Conservation (phyloP, 164 flowering plant genomes). For the Taxillus chinensis region DNA sequence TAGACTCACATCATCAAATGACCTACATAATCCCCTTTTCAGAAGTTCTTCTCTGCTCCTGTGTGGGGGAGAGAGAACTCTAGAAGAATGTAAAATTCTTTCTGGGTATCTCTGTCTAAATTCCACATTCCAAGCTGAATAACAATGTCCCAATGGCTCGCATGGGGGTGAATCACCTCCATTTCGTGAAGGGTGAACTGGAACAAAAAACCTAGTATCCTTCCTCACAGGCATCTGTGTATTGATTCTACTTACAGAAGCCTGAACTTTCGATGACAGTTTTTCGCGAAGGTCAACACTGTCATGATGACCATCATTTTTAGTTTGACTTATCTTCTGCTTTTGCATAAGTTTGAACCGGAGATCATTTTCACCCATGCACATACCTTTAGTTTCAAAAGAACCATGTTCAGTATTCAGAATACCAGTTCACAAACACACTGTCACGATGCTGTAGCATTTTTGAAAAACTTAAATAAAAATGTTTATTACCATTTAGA, state of each 20-base stretch:
- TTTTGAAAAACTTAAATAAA: conserved; percentile 2
- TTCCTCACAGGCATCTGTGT: conserved; percentile 16
- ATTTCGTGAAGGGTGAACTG: conserved; percentile 37
- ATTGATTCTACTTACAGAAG: conserved; percentile 16
- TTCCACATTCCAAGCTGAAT: conserved; percentile 51
- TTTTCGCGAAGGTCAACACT: conserved; percentile 55
- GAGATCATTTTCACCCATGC: conserved; percentile 46
- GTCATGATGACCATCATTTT: conserved; percentile 14
- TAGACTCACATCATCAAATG: conserved; percentile 39
- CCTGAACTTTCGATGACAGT: conserved; percentile 37
- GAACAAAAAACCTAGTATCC: conserved; percentile 16
- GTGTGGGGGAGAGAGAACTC: conserved; percentile 34
- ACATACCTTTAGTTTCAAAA: conserved; percentile 30
- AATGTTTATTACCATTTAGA: conserved; percentile 27
- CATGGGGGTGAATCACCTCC: conserved; percentile 30
- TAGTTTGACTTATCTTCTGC: conserved; percentile 17
- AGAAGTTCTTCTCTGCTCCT: conserved; percentile 29
- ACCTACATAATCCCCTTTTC: conserved; percentile 25
- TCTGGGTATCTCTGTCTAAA: conserved; percentile 55
- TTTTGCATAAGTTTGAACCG: conserved; percentile 65
- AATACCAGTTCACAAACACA: conserved; percentile 10
- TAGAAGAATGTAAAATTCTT: conserved; percentile 28
- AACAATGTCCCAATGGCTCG: conserved; percentile 32
- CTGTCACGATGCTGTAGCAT: conserved; percentile 6
- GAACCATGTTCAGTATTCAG: conserved; percentile 12